Percentiles rank a stretch among this genome's conserved stretches.
These are phyloP conservation scores for Cordyceps tenuipes DNA, from an alignment of 2,329 filamentous ascomycete genomes.

Conservation along the genomic window DNA sequence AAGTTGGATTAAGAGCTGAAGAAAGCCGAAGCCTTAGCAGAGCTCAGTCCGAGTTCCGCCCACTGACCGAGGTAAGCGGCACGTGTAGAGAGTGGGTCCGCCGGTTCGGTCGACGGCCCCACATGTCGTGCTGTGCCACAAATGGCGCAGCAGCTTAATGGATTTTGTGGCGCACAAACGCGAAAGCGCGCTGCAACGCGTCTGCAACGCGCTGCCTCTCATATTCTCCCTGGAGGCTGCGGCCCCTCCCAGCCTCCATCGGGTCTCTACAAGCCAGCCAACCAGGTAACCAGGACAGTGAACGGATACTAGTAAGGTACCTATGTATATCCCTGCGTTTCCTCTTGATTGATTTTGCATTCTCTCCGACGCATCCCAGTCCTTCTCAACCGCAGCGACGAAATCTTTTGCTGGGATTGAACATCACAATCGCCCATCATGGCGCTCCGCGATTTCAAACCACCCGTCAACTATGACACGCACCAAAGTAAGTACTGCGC, in stretches of 20 bases:
- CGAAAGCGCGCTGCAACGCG: slow-evolving; percentile 29
- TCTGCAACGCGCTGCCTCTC: slow-evolving; percentile 12
- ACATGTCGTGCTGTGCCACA: slow-evolving; percentile 9
- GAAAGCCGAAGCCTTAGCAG: background rate
- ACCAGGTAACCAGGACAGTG: background rate
- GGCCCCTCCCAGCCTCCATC: slow-evolving; percentile 20
- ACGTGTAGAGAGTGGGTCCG: slow-evolving; percentile 26
- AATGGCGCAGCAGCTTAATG: slow-evolving; percentile 18
- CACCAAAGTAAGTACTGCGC: slow-evolving; percentile 59
- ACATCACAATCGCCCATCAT: slow-evolving; percentile 40
- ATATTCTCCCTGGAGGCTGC: background rate
- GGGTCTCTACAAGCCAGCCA: background rate
- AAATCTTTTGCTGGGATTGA: slow-evolving; percentile 10
- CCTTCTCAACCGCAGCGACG: background rate
- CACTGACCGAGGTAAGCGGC: slow-evolving; percentile 27
- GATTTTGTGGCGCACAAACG: slow-evolving; percentile 20
- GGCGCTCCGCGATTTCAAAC: slow-evolving; percentile 75
- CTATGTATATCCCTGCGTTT: slow-evolving; percentile 10
- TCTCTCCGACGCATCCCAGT: background rate
- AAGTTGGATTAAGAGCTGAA: background rate
- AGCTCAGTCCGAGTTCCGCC: slow-evolving; percentile 12
- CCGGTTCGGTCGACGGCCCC: background rate
- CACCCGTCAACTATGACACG: slow-evolving; percentile 76
- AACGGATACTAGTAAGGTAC: background rate
- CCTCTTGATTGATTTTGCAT: slow-evolving; percentile 1